Evolutionary conservation across 2,329 filamentous ascomycete genomes (phyloP).

Genomic region (Aureobasidium namibiae): DNA sequence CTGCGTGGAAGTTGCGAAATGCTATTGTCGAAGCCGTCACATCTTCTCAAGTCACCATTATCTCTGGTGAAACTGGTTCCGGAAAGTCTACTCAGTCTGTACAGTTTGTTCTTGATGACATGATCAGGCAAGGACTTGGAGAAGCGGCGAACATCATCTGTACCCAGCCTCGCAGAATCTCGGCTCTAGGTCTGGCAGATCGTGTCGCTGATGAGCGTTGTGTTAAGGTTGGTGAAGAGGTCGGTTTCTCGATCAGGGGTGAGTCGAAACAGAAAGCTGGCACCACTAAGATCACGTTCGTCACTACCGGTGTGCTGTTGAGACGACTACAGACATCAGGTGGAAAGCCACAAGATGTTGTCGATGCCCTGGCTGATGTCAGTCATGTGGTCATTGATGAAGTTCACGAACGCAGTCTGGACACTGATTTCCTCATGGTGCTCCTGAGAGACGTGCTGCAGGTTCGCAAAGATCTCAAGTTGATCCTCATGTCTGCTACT

Average conservation of each 20-base stretch:
- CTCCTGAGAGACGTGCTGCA: constrained; percentile 75
- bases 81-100: constrained; percentile 96
- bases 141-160: constrained; percentile 82
- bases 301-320: constrained; percentile 89
- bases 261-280: constrained; percentile 67
- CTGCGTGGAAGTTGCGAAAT: constrained; percentile 79
- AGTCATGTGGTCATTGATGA: constrained; percentile 95
- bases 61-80: constrained; percentile 92
- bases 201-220: constrained; percentile 90
- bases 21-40: constrained; percentile 68
- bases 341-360: constrained; percentile 68
- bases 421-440: constrained; percentile 88
- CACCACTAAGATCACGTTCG: constrained; percentile 84
- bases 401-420: constrained; percentile 88
- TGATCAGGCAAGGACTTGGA: constrained; percentile 70
- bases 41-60: constrained; percentile 81
- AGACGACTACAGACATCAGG: constrained; percentile 86
- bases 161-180: constrained; percentile 90
- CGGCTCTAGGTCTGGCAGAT: constrained; percentile 86
- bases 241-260: constrained; percentile 86
- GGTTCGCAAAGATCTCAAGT: constrained; percentile 68
- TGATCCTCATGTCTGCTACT: constrained; percentile 94
- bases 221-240: constrained; percentile 70
- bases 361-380: constrained; percentile 75
- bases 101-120: constrained; percentile 87